Evolutionary conservation across 768 basidiomycete species (phyloP), one percentile per base, ranked within the genome.

Genomic region (Leccinum broughii): DNA sequence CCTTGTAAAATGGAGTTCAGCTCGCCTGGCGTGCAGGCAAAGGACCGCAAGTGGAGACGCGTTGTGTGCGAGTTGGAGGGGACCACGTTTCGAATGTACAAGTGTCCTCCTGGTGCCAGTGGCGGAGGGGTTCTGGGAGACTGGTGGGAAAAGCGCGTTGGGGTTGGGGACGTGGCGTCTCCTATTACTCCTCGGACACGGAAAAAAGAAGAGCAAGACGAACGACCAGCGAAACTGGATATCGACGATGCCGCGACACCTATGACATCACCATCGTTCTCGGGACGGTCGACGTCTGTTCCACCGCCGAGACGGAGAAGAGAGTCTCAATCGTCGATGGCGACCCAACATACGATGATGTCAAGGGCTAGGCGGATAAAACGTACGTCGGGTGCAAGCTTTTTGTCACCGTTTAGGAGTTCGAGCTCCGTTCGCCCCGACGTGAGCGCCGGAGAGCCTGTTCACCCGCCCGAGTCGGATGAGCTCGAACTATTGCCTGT

Each of bases 1-100:
- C 89, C 90, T 1, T 85, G 92, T 51, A 99, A 99, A 80, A 84
- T 95, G 86, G 97, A 99, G 78, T 98, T 99, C 70, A 78, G 76
- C 4, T 75, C 81, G 11, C 93, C 95, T 0, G 95, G 95, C 7
- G 79, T 92, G 3, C 92, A 96, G 72, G 88, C 95, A 7, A 84
- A 81, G 70, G 95, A 98, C 71, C 80, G 97, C 51, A 92, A 93
- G 69, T 99, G 97, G 97, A 84, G 91, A 61, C 80, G 91, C 54
- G 86, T 90, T 54, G 81, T 95, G 64, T 92, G 93, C 70, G 90
- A 95, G 67, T 76, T 99, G 28, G 93, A 97, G 68, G 97, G 97
- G 51, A 98, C 97, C n/a, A 79, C 81, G 62, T 86, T 98, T 71
- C 83, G 84, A 65, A 80, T 98, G 59, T 93, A 92, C 72, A 81